Evolutionary conservation across 805 yeast genomes (phyloP), one percentile per base, ranked within the genome.

Genomic region (Kuraishia cidri): DNA sequence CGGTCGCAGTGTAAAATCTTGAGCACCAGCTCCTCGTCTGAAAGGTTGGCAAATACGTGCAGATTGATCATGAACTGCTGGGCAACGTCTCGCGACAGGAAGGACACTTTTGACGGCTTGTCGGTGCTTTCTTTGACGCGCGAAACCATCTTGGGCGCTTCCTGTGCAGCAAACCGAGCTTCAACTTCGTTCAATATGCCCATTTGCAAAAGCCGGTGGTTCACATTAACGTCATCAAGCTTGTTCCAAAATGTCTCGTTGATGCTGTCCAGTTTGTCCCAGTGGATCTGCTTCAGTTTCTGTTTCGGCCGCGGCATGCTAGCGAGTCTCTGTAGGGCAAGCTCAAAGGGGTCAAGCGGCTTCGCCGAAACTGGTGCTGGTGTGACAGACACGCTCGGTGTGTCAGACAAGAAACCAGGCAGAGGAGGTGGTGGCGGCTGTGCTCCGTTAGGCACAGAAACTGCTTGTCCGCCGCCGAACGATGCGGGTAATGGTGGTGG

Each of bases 31-130:
- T 73, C 76, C 17, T 64, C 72, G 27, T 71, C 86, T 3, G 69
- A 47, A 22, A 68, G 47, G 20, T 55, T 54, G 13, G 75, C 69
- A 50, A 72, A 81, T 47, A 71, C 63, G 45, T 82, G 88, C 35
- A 82, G 60, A 46, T 82, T 82, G 44, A 82, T 82, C 26, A 86
- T 86, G 55, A 82, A 80, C 47, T 81, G 88, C 45, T 82, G 92
- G 2, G 84, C 78, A 13, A 79, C 47, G 41, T 82, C 92, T 39
- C 87, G 63, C 0, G 88, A 66, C 42, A 82, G 60, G 43, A 79
- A 75, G 0, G 77, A 48, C 3, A 73, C 46, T 58, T 66, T 3
- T 13, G 24, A 26, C 9, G 24, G 9, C 47, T 54, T 52, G 48
- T 53, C 57, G 43, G 15, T 38, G 44, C 31, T 43, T 44, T 31